Base-by-base conservation (phyloP, 1,139 yeast species). In the Groenewaldozyma auringiensis region DNA sequence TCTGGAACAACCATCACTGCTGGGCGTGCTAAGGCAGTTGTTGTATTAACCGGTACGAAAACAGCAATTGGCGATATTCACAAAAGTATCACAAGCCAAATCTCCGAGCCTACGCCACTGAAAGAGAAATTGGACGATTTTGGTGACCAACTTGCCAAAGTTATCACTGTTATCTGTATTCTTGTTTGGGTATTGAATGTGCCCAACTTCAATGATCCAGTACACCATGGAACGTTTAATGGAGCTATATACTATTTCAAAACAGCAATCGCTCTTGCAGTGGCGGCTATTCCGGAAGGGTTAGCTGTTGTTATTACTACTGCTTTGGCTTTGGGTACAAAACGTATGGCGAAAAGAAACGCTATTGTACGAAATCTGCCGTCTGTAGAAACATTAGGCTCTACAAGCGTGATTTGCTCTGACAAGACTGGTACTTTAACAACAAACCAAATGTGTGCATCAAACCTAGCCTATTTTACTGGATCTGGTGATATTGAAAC, bases 351-450 rank as follows among this genome's bases (percentile, higher is more conserved):
- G 11, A 59, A 65, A 38, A 68, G 70, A 57, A 62, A 72, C 51
- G 76, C 74, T 6, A 71, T 72, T 58, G 75, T 72, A n/a, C 62
- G 77, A 40, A 71, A 71, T 47, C 61, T 72, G 49, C 62, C 66
- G 6, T 60, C 64, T 40, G 67, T 63, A 16, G 67, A 63, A 47
- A 63, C 67, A 1, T 51, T 63, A 21, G 67, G 67, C 6, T 52
- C 61, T 42, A 63, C 67, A 4, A 72, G 74, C 47, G 74, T 78
- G 37, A 76, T 81, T 14, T 81, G 87, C 55, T 81, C 82, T 55
- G 88, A 81, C 60, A 81, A 81, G 55, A 81, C 88, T 0, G 88
- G 88, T 1, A 81, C 88, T 0, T 66, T 82, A 47, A 81, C 88
- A 1, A 62, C 67, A 41, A 64, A 63, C 47, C 61, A 61, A 47